These are phyloP conservation scores for Chaetoscypha palmicola DNA, from an alignment of 2,329 filamentous ascomycete genomes.

Conservation along the genomic window DNA sequence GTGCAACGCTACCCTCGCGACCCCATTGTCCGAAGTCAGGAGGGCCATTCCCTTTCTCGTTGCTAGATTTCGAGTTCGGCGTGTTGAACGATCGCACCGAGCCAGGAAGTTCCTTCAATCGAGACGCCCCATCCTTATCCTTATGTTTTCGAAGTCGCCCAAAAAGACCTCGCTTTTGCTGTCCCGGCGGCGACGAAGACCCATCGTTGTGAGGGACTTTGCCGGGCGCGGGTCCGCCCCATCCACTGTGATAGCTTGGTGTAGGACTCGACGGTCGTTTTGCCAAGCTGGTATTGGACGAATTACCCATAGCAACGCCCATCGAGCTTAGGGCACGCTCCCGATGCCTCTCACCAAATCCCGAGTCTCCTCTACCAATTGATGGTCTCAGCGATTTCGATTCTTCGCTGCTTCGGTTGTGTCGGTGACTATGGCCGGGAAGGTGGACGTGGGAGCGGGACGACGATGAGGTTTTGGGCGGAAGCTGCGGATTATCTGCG, in stretches of 20 bases:
- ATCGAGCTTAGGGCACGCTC: slow-evolving; percentile 38
- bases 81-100: slow-evolving; percentile 47
- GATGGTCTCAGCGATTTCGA: slow-evolving; percentile 61
- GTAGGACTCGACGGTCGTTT: slow-evolving; percentile 74
- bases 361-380: slow-evolving; percentile 68
- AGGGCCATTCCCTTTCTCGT: slow-evolving; percentile 19
- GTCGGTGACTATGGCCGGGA: slow-evolving; percentile 55
- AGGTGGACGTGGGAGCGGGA: slow-evolving; percentile 56
- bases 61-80: slow-evolving; percentile 12
- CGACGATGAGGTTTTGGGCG: slow-evolving; percentile 56
- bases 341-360: slow-evolving; percentile 41
- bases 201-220: slow-evolving; percentile 37
- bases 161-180: slow-evolving; percentile 26
- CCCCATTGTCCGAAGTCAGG: slow-evolving; percentile 26
- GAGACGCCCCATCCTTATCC: slow-evolving; percentile 46
- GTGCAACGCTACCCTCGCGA: slow-evolving; percentile 26
- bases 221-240: slow-evolving; percentile 33
- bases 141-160: slow-evolving; percentile 36
- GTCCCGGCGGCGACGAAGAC: slow-evolving; percentile 37
- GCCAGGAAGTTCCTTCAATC: slow-evolving; percentile 42
- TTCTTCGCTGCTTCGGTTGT: slow-evolving; percentile 65
- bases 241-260: slow-evolving; percentile 62
- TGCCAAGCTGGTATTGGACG: slow-evolving; percentile 30
- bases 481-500: slow-evolving; percentile 42
- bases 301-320: slow-evolving; percentile 23